Percentiles rank a stretch among this genome's conserved stretches.
Evolutionary conservation across 345 rosid genomes (phyloP).

Genomic region (Erodium maritimum): DNA sequence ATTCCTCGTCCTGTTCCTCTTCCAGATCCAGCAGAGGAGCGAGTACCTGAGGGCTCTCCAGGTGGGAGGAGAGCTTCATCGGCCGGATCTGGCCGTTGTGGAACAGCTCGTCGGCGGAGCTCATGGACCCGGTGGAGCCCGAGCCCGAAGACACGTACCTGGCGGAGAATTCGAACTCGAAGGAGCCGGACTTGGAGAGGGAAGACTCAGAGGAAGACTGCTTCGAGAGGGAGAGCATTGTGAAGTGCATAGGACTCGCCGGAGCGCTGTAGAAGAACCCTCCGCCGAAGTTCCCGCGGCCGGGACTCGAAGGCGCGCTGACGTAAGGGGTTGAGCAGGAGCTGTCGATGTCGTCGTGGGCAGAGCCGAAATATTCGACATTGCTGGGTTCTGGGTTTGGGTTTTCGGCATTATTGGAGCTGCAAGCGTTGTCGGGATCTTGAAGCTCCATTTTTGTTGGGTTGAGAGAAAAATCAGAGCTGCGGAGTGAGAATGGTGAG

Average conservation of each 20-base stretch:
- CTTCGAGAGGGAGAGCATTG: conserved; percentile 20
- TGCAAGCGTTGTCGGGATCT: conserved; percentile 3
- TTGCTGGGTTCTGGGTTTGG: conserved; percentile 4
- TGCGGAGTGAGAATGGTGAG: background rate
- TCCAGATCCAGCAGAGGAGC: conserved; percentile 69
- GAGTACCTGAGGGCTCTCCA: conserved; percentile 68
- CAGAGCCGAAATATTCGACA: background rate
- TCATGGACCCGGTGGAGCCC: conserved; percentile 50
- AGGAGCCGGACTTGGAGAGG: conserved; percentile 24
- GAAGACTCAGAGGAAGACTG: conserved; percentile 20
- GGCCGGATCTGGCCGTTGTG: conserved; percentile 88
- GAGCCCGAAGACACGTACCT: conserved; percentile 33
- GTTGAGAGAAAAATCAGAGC: background rate
- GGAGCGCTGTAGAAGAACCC: conserved; percentile 92
- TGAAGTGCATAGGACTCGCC: conserved; percentile 88
- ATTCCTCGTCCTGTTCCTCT: conserved; percentile 27
- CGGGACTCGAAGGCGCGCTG: conserved; percentile 95
- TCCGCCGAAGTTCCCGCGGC: conserved; percentile 31
- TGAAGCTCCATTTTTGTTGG: conserved; percentile 23
- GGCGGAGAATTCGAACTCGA: conserved; percentile 85
- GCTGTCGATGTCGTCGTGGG: conserved; percentile 33
- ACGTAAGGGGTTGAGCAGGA: conserved; percentile 93
- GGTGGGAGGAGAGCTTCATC: conserved; percentile 77
- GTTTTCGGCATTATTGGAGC: conserved; percentile 1
- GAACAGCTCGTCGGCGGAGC: conserved; percentile 88